Evolutionary conservation across 192 early-diverging fungal species (phyloP).

Genomic region (Podila epicladia): DNA sequence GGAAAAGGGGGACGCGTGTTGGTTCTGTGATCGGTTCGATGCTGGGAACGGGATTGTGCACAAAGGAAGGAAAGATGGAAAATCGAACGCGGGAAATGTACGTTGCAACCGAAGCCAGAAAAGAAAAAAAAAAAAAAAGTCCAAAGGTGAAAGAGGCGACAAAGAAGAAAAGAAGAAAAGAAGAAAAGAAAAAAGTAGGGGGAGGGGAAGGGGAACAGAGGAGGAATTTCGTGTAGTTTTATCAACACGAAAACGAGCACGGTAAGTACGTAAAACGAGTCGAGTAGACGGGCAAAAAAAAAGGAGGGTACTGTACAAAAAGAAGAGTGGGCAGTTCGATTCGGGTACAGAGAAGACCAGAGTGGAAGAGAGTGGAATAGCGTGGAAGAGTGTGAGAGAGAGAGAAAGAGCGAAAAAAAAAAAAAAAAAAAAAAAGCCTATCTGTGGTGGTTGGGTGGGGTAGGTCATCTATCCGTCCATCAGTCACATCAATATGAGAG

Average conservation of each 20-base stretch:
- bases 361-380: too few species aligned
- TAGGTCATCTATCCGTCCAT: background rate
- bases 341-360: background rate
- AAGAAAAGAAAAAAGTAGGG: background rate
- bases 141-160: background rate
- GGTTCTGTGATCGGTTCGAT: too few species aligned
- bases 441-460: background rate
- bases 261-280: background rate
- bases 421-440: background rate
- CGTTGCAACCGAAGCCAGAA: background rate
- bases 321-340: background rate
- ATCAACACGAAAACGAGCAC: background rate
- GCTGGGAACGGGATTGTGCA: background rate
- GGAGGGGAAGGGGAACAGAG: background rate
- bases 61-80: background rate
- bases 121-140: conserved; percentile 3
- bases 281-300: background rate
- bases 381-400: background rate
- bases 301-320: background rate
- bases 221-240: background rate
- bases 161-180: background rate
- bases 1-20: too few species aligned
- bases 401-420: background rate
- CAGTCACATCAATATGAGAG: too few species aligned
- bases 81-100: background rate